phyloP scores from a whole-genome alignment of 352 stramenopile genomes.

The Globisporangium barbulae region DNA sequence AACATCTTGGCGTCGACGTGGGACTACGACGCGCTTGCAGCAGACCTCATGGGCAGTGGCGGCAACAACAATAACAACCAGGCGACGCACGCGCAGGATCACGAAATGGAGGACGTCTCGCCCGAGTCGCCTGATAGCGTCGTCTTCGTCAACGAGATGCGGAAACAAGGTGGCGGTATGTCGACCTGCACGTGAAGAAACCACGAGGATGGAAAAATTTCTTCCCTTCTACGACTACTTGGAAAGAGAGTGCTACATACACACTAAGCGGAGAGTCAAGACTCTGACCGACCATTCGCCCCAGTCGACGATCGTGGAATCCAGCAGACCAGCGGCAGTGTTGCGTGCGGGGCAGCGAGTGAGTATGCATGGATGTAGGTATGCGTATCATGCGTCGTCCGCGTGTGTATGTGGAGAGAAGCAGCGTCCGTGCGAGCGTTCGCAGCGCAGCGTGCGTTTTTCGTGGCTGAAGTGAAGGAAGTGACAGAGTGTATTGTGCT shows the following conservation, averaged over 20 bases:
- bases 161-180: slow-evolving; percentile 8
- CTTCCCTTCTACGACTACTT: neutral
- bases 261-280: neutral
- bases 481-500: neutral
- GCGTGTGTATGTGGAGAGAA: neutral
- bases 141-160: slow-evolving; percentile 16
- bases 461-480: neutral
- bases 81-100: slow-evolving; percentile 16
- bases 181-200: slow-evolving; percentile 9
- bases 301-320: neutral
- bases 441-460: no score
- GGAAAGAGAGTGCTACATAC: neutral
- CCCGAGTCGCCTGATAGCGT: slow-evolving; percentile 26
- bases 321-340: neutral
- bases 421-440: neutral
- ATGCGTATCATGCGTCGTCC: neutral
- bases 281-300: neutral
- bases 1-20: slow-evolving; percentile 39
- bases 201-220: neutral
- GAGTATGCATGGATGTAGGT: no score
- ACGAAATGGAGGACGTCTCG: slow-evolving; percentile 51
- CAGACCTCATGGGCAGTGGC: neutral
- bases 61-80: slow-evolving; percentile 6
- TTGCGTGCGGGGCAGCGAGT: neutral
- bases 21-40: slow-evolving; percentile 9